Evolutionary conservation across 441 rosid species (phyloP), one percentile per base, ranked within the genome.

Genomic region (Erysimum pusillum): DNA sequence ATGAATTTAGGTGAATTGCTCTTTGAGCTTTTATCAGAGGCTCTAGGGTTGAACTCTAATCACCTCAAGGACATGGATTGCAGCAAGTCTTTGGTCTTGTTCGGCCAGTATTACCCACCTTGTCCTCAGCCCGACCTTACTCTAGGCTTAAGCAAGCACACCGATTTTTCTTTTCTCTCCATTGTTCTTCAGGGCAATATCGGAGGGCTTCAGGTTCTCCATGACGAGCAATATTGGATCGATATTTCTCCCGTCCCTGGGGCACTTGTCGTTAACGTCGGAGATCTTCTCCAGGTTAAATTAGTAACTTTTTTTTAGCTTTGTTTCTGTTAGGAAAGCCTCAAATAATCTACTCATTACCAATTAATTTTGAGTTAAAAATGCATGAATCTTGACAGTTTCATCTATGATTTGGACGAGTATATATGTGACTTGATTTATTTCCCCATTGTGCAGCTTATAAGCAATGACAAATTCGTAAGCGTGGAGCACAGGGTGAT

Each of bases 71-170:
- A 79, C 56, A 84, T 91, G 69, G 86, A 71, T 1, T 87, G 92
- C 64, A 60, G 44, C 0, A 75, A 82, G 2, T 85, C 90, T 1
- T 63, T 85, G 7, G 0, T 9, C 0, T 2, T 82, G 20, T 8
- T 89, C 6, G 45, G 84, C 60, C 85, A 89, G 68, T 89, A 92
- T 60, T 84, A 87, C 71, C 46, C 46, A 42, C 46, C 46, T 12
- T 42, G 94, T 35, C 93, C 91, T 0, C 80, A 89, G 49, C 93
- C 94, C 2, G 81, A 88, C 36, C 58, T 87, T 51, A 86, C 94
- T 10, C 9, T 85, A 36, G 96, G 88, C 49, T 83, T 45, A 71
- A 42, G 25, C 56, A 73, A 69, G 34, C 81, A 78, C 42, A 48
- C 81, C 0, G 77, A 78, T 51, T 73, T 66, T 63, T 57, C 71